Evolutionary conservation across 2,329 filamentous ascomycete species (phyloP).

Genomic region (Plectosphaerella cucumerina): DNA sequence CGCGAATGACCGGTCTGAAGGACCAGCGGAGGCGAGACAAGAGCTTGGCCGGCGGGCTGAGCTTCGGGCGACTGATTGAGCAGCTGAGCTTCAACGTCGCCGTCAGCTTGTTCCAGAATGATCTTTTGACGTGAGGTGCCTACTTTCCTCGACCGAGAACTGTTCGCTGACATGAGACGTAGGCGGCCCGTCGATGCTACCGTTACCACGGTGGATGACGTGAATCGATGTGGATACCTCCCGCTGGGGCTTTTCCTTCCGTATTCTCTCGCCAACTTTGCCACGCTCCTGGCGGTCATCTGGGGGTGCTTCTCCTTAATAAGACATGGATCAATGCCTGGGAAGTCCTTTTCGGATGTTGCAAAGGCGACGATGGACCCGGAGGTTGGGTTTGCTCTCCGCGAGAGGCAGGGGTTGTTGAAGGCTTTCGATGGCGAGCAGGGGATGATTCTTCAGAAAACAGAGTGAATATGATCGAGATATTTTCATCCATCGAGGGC

Average conservation of each 20-base stretch:
- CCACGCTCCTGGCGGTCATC: neutral
- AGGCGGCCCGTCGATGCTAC: neutral
- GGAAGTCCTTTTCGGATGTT: constrained; percentile 1
- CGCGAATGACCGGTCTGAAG: neutral
- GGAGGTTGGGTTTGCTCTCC: neutral
- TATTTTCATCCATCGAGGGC: no score
- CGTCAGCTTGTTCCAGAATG: constrained; percentile 5
- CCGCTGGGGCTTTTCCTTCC: constrained; percentile 2
- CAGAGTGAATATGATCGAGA: no score
- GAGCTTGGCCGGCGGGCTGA: neutral
- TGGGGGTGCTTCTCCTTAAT: neutral
- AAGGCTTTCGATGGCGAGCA: neutral
- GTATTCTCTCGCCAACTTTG: neutral
- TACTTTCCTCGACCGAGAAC: neutral
- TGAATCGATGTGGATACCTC: constrained; percentile 5
- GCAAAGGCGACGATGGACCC: neutral
- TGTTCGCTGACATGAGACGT: neutral
- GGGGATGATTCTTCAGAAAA: no score
- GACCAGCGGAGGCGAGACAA: constrained; percentile 4
- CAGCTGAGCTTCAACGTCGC: constrained; percentile 5
- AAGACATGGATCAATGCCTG: neutral
- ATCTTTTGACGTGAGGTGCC: constrained; percentile 2
- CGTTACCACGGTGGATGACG: neutral
- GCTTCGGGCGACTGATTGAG: constrained; percentile 1
- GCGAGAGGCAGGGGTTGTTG: neutral